These are phyloP conservation scores for Populus ilicifolia DNA, from an alignment of 345 rosid species.

Conservation along the genomic window DNA sequence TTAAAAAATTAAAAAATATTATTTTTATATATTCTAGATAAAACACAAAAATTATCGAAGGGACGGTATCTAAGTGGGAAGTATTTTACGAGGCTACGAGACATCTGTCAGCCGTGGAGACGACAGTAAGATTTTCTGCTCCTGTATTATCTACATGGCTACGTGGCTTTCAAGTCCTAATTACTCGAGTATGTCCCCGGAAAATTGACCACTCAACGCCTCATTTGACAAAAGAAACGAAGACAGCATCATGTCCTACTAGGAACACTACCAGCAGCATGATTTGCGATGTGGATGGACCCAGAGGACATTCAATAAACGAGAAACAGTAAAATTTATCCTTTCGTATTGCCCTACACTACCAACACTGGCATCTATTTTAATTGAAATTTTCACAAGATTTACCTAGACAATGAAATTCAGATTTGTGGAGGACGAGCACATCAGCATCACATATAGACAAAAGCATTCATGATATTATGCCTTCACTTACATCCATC, in stretches of 20 bases:
- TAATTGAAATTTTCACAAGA: constrained; percentile 12
- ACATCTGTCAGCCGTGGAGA: no score
- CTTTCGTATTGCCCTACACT: neutral
- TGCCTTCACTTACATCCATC: neutral
- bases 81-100: no score
- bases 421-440: neutral
- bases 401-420: neutral
- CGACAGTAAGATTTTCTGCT: neutral
- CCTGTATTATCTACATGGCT: neutral
- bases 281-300: neutral
- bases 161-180: neutral
- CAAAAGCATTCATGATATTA: constrained; percentile 4
- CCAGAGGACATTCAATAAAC: neutral
- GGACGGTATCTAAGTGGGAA: no score
- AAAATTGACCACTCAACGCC: neutral
- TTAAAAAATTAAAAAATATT: no score
- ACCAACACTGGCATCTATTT: neutral
- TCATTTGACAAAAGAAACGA: neutral
- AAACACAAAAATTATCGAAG: no score
- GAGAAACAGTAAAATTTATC: neutral
- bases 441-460: neutral
- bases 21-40: no score
- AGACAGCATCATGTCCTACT: neutral
- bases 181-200: neutral
- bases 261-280: neutral